Evolutionary conservation across 306 rosid genomes (phyloP).

Genomic region (Cucurbita moschata): DNA sequence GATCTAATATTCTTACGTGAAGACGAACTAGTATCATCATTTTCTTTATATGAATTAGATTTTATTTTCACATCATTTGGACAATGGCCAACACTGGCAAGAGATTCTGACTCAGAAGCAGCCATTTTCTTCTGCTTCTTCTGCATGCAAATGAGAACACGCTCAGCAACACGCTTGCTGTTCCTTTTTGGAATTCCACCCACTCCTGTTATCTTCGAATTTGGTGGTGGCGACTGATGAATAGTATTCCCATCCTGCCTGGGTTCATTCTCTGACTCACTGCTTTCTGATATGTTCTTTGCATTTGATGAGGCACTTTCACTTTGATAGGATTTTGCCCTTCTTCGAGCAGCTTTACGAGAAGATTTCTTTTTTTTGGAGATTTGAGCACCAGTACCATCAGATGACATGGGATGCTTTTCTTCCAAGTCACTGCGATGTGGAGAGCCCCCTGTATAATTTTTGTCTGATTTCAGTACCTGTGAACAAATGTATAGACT

Average conservation of each 20-base stretch:
- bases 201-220: slow-evolving; percentile 42
- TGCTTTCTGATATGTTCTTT: slow-evolving; percentile 72
- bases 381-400: slow-evolving; percentile 24
- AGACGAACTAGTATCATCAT: slow-evolving; percentile 29
- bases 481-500: slow-evolving; percentile 17
- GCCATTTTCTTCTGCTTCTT: slow-evolving; percentile 69
- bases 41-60: slow-evolving; percentile 30
- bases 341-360: slow-evolving; percentile 38
- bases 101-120: slow-evolving; percentile 71
- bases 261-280: slow-evolving; percentile 82
- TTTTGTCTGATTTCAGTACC: slow-evolving; percentile 53
- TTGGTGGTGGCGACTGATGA: slow-evolving; percentile 37
- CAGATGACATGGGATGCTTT: slow-evolving; percentile 28
- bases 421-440: slow-evolving; percentile 44
- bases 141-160: slow-evolving; percentile 75
- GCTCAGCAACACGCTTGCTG: slow-evolving; percentile 92
- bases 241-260: slow-evolving; percentile 39
- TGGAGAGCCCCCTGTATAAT: slow-evolving; percentile 33
- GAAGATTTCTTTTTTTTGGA: slow-evolving; percentile 44
- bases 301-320: slow-evolving; percentile 95
- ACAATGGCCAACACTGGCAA: slow-evolving; percentile 42
- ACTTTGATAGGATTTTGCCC: slow-evolving; percentile 53
- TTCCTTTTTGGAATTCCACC: slow-evolving; percentile 61
- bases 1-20: slow-evolving; percentile 26
- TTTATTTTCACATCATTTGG: slow-evolving; percentile 26